Evolutionary conservation across 2,329 filamentous ascomycete genomes (phyloP).

Genomic region (Aspergillus costaricaensis): DNA sequence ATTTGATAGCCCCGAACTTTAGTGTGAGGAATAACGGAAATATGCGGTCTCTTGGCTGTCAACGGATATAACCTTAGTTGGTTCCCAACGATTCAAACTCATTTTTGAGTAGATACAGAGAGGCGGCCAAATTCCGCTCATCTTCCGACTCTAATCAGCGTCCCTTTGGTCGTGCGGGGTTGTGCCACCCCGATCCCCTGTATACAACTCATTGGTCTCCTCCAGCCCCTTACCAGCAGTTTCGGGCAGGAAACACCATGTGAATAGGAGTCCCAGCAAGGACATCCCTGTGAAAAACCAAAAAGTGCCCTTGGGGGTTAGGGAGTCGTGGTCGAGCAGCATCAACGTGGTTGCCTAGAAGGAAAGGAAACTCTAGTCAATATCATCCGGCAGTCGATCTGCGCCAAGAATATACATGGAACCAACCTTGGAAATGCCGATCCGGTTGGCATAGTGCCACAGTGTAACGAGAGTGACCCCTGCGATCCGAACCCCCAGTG

Average conservation of each 20-base stretch:
- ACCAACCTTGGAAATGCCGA: slow-evolving; percentile 5
- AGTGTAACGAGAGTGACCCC: slow-evolving; percentile 1
- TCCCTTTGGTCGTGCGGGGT: not conserved
- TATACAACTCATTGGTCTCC: slow-evolving; percentile 7
- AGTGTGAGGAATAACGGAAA: slow-evolving; percentile 1
- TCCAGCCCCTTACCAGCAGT: slow-evolving; percentile 8
- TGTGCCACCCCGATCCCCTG: not conserved
- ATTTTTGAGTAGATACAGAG: not conserved
- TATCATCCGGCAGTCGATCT: not conserved
- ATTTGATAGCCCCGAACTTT: not conserved
- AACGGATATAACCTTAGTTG: not conserved
- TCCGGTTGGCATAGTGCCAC: slow-evolving; percentile 9
- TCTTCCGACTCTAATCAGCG: not conserved
- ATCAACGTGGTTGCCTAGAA: slow-evolving; percentile 1
- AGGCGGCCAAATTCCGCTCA: slow-evolving; percentile 3
- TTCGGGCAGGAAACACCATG: slow-evolving; percentile 9
- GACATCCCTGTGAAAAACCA: slow-evolving; percentile 14
- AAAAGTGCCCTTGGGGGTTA: slow-evolving; percentile 21
- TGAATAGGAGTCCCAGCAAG: slow-evolving; percentile 5
- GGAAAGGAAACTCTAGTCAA: not conserved
- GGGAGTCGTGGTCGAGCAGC: slow-evolving; percentile 35
- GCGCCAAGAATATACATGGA: too few relatives aligned
- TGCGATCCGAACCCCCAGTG: not conserved
- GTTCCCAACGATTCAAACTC: not conserved
- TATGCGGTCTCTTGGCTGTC: not conserved